phyloP scores from a whole-genome alignment of 1,139 yeast genomes.

The Saccharomyces hybrid region DNA sequence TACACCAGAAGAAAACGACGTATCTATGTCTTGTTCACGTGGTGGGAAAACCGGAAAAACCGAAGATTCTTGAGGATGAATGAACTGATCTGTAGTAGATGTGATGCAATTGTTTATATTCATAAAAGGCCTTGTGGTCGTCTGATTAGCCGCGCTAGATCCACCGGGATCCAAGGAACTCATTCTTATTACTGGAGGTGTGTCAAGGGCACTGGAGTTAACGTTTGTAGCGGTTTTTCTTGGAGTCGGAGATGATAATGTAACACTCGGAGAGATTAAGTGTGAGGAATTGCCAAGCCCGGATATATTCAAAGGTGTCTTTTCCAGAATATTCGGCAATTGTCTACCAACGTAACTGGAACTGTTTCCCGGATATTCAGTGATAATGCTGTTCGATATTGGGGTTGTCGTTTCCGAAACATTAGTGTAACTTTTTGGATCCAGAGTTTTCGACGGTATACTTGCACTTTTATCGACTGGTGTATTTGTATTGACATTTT shows the following conservation, averaged over 20 bases:
- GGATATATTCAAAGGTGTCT: conserved; percentile 14
- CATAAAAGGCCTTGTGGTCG: neutral
- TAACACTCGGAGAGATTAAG: neutral
- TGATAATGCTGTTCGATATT: neutral
- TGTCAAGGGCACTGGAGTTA: neutral
- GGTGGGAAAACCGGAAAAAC: neutral
- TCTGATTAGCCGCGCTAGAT: neutral
- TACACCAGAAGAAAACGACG: neutral
- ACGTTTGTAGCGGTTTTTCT: neutral
- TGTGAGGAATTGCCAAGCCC: neutral
- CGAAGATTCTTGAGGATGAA: neutral
- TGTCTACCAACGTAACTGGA: conserved; percentile 6
- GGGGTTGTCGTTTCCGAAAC: neutral
- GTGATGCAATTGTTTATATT: neutral
- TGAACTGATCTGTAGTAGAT: neutral
- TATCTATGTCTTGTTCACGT: neutral
- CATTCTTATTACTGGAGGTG: neutral
- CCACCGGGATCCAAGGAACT: neutral
- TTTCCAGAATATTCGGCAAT: conserved; percentile 16
- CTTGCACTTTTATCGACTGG: neutral
- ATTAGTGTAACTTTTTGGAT: neutral
- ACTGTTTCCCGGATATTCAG: conserved; percentile 7
- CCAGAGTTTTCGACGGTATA: neutral
- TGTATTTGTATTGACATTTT: conserved; percentile 1
- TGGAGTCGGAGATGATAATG: neutral